Evolutionary conservation across 768 basidiomycete genomes (phyloP).

Genomic region (Heimioporus sp.): DNA sequence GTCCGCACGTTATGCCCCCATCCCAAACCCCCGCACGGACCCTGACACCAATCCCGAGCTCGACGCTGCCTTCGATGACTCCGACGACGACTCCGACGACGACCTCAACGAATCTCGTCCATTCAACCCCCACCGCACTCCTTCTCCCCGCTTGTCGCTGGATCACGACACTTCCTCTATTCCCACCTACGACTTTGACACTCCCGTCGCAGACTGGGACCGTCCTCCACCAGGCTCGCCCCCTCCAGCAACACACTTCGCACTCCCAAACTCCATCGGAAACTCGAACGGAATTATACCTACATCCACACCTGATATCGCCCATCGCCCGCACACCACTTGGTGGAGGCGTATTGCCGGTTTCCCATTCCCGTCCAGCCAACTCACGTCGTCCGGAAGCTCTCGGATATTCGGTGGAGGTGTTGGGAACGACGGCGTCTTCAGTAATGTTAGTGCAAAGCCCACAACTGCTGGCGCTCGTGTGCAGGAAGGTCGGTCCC

Average conservation of each 20-base stretch:
- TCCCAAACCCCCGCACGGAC: conserved; percentile 57
- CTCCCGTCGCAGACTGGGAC: conserved; percentile 62
- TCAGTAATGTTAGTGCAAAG: conserved; percentile 93
- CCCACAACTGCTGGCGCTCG: conserved; percentile 53
- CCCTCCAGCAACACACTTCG: conserved; percentile 57
- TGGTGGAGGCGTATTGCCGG: conserved; percentile 57
- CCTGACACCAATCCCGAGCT: conserved; percentile 57
- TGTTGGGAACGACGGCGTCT: conserved; percentile 84
- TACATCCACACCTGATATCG: conserved; percentile 35
- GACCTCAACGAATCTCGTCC: conserved; percentile 47
- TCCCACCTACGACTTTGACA: conserved; percentile 76
- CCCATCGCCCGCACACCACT: conserved; percentile 28
- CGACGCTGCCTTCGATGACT: conserved; percentile 85
- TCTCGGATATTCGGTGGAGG: conserved; percentile 55
- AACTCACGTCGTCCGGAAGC: conserved; percentile 35
- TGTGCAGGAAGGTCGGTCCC: conserved; percentile 50
- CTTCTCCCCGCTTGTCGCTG: conserved; percentile 23
- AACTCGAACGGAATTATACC: conserved; percentile 76
- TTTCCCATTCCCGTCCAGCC: conserved; percentile 53
- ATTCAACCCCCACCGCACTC: conserved; percentile 40
- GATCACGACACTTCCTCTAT: conserved; percentile 15
- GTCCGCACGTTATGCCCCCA: conserved; percentile 65
- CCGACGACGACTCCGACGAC: conserved; percentile 65
- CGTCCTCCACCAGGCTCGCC: conserved; percentile 84
- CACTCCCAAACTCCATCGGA: conserved; percentile 68